Percentiles rank a stretch among this genome's conserved stretches.
phyloP scores from a whole-genome alignment of 2,329 filamentous ascomycete genomes.

The Aspergillus ibericus region DNA sequence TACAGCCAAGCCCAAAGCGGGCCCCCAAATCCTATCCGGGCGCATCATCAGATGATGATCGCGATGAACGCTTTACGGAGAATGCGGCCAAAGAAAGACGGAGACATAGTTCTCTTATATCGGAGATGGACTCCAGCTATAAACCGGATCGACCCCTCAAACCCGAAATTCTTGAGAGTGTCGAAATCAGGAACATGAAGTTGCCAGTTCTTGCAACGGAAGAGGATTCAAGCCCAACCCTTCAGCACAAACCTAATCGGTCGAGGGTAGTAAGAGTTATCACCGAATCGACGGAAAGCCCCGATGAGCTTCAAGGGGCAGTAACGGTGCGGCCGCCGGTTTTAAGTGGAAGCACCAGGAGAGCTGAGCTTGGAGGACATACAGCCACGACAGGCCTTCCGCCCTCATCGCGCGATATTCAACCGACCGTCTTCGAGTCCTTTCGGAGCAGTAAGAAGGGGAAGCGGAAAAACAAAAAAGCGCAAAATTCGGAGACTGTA shows the following conservation, averaged over 20 bases:
- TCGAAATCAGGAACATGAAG: conserved; percentile 16
- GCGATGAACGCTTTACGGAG: conserved; percentile 27
- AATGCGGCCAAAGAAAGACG: conserved; percentile 27
- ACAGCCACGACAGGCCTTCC: conserved; percentile 5
- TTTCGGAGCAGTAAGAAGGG: conserved; percentile 14
- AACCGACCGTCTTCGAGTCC: conserved; percentile 27
- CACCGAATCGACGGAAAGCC: conserved; percentile 33
- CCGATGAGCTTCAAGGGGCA: conserved; percentile 43
- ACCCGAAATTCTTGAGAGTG: conserved; percentile 13
- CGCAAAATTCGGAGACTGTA: background rate
- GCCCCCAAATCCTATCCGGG: background rate
- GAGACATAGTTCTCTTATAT: background rate
- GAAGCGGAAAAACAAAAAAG: conserved; percentile 10
- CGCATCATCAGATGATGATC: conserved; percentile 10
- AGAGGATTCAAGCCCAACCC: background rate
- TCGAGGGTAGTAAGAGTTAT: conserved; percentile 3
- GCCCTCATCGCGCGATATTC: conserved; percentile 35
- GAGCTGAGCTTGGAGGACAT: conserved; percentile 3
- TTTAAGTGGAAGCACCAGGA: conserved; percentile 10
- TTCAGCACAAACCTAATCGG: background rate
- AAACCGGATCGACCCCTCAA: conserved; percentile 2
- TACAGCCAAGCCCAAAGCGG: conserved; percentile 6
- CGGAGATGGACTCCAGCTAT: background rate
- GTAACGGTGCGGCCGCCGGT: conserved; percentile 28
- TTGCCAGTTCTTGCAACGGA: background rate